These are phyloP conservation scores for Plasmodium gallinaceum DNA, from an alignment of 169 alveolate genomes.

Conservation along the genomic window DNA sequence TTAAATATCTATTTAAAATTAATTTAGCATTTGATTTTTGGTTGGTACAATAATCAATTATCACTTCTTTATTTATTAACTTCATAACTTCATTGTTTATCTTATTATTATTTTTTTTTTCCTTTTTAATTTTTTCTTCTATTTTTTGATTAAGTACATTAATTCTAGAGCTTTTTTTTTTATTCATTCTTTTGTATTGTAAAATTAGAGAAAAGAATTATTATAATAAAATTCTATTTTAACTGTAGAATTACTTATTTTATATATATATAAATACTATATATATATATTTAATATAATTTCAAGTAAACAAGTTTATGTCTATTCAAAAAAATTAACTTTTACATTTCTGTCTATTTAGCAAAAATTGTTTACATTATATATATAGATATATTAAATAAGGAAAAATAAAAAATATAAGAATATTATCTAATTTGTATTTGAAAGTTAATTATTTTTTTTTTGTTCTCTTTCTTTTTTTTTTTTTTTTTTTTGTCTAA, in stretches of 20 bases:
- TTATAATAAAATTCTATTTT: not conserved
- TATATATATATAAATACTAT: not conserved
- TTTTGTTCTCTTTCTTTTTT: too few relatives aligned
- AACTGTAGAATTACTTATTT: not conserved
- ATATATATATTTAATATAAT: too few relatives aligned
- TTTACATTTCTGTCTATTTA: too few relatives aligned
- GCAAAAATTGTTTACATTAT: too few relatives aligned
- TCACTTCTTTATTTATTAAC: conserved; percentile 61
- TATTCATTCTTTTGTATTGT: conserved; percentile 7
- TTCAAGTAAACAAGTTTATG: not conserved
- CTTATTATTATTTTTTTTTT: conserved; percentile 12
- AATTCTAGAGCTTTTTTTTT: conserved; percentile 26
- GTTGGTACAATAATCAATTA: conserved; percentile 62
- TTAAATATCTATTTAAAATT: conserved; percentile 61
- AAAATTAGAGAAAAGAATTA: not conserved
- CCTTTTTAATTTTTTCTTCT: conserved; percentile 36
- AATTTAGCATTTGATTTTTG: conserved; percentile 48
- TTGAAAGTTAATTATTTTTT: not conserved
- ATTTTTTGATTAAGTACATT: conserved; percentile 27
- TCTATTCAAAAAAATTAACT: too few relatives aligned
- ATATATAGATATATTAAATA: too few relatives aligned
- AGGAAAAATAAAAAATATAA: too few relatives aligned
- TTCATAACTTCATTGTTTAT: conserved; percentile 52
- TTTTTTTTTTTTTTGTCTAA: too few relatives aligned
- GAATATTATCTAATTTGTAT: too few relatives aligned